These are phyloP conservation scores for Trichoderma guizhouense DNA, from an alignment of 2,329 filamentous ascomycete species.

Conservation along the genomic window DNA sequence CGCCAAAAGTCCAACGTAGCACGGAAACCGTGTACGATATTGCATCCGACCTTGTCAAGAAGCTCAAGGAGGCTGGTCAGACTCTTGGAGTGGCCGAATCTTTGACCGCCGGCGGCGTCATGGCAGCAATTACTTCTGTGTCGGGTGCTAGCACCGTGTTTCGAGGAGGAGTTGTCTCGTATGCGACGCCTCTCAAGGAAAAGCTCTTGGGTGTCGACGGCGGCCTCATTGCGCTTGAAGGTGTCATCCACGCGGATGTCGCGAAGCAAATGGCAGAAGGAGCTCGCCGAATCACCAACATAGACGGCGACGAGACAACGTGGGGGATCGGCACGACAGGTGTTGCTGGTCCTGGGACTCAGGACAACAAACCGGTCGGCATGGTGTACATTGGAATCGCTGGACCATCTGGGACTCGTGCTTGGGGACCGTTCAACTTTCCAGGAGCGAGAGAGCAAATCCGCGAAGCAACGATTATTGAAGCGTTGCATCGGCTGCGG, in stretches of 20 bases:
- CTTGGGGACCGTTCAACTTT: background rate
- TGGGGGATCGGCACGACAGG: background rate
- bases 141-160: background rate
- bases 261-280: background rate
- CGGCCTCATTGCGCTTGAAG: background rate
- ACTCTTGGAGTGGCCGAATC: background rate
- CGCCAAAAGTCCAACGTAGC: background rate
- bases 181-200: background rate
- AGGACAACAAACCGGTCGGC: background rate
- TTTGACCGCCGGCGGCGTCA: background rate
- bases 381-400: background rate
- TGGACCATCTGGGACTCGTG: background rate
- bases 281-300: background rate
- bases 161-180: background rate
- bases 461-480: background rate
- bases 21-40: background rate
- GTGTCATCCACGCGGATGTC: background rate
- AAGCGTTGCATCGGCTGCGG: background rate
- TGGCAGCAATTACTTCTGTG: background rate
- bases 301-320: background rate
- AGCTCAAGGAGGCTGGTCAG: background rate
- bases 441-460: background rate
- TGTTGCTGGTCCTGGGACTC: background rate
- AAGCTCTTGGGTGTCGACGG: background rate
- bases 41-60: background rate